These are phyloP conservation scores for Hyaloscypha variabilis DNA, from an alignment of 495 filamentous ascomycete genomes.

Conservation along the genomic window DNA sequence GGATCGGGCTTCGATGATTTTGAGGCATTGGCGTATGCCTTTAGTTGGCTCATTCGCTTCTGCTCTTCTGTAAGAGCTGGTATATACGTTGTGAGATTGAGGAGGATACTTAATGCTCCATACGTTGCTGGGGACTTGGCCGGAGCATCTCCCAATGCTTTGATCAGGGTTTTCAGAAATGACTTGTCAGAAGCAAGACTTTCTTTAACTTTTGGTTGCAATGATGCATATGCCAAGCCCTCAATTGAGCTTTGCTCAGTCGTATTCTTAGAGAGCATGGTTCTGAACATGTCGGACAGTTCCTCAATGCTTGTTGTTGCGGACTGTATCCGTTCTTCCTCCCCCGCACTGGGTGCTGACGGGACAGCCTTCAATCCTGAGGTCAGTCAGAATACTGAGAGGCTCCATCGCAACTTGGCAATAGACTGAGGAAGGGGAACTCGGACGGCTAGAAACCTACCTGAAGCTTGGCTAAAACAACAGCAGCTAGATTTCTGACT, in stretches of 20 bases:
- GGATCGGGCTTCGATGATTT: conserved; percentile 64
- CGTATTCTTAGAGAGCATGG: conserved; percentile 66
- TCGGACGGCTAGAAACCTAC: conserved; percentile 40
- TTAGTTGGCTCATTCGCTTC: conserved; percentile 85
- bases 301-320: conserved; percentile 65
- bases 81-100: conserved; percentile 80
- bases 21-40: conserved; percentile 86
- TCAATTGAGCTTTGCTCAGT: conserved; percentile 72
- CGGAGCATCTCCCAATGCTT: conserved; percentile 59
- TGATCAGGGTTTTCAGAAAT: conserved; percentile 69
- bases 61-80: conserved; percentile 86
- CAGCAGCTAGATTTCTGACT: conserved; percentile 71
- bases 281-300: conserved; percentile 76
- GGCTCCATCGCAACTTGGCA: background rate
- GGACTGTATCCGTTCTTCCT: conserved; percentile 44
- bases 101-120: conserved; percentile 79
- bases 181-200: conserved; percentile 64
- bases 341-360: conserved; percentile 35
- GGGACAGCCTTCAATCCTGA: conserved; percentile 52
- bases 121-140: conserved; percentile 74
- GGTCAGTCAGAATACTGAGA: conserved; percentile 46
- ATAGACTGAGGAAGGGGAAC: background rate
- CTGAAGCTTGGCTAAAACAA: conserved; percentile 78
- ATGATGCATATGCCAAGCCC: conserved; percentile 88
- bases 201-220: conserved; percentile 83